Base-by-base conservation (phyloP, 2,329 filamentous ascomycete species). In the Hirsutella thompsonii region DNA sequence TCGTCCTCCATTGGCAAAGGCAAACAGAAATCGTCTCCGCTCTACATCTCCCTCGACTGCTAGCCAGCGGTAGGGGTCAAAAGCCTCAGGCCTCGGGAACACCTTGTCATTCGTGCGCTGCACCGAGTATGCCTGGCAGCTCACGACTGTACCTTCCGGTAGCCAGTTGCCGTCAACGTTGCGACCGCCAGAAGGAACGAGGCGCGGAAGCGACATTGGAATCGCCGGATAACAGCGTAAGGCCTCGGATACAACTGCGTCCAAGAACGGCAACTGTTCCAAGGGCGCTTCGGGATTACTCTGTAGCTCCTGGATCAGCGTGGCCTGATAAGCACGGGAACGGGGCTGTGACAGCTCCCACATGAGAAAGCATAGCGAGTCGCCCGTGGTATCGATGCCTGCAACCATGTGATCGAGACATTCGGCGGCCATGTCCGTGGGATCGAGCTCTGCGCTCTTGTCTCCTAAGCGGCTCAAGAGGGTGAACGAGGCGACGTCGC, bases 1-100 rank as follows among this genome's bases (percentile, higher is more conserved):
- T 49, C 80, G 63, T 0, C 76, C 79, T 4, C 80, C 80, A 37
- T 66, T 73, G 6, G 76, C 71, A 62, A 83, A 83, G 0, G 80
- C 72, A 62, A 81, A 82, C 51, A 80, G 74, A 8, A 75, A 52
- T 35, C 74, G 64, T 49, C 74, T 74, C 43, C 76, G 67, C 51
- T 90, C 83, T 44, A 81, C 71, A 50, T 90, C 85, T 2, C 84
- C 86, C 36, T 80, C 72, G 8, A 72, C 69, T 14, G 72, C 76
- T 47, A 94, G 74, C 89, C 89, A 95, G 49, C 90, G 73, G 42
- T 90, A 83, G 0, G 89, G 89, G 39, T 80, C 69, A 54, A 89
- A 95, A 5, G 59, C 62, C 45, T 94, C 83, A 0, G 88, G 83
- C 35, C 88, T 72, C 1, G 81, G 78, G 55, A 93, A 96, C 1